Evolutionary conservation across 306 rosid genomes (phyloP).

Genomic region (Begonia loranthoides): DNA sequence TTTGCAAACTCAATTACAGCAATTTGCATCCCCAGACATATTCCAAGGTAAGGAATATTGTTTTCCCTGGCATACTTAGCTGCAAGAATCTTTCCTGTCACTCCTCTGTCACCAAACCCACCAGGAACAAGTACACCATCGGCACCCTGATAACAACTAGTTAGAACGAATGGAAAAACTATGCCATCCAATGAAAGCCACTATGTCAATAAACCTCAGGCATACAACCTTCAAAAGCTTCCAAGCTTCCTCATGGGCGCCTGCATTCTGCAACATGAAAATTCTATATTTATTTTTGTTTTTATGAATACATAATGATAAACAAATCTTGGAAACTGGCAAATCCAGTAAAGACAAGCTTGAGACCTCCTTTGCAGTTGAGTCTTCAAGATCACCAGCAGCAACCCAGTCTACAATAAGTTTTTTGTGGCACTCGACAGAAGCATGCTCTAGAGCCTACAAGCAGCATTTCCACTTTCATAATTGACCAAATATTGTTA

Average conservation of each 20-base stretch:
- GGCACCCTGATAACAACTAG: conserved; percentile 58
- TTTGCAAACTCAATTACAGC: conserved; percentile 86
- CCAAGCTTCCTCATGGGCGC: conserved; percentile 37
- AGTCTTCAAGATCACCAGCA: conserved; percentile 30
- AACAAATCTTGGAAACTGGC: too few relatives aligned
- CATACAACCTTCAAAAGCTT: conserved; percentile 30
- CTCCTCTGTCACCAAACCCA: conserved; percentile 93
- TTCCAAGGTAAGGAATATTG: conserved; percentile 72
- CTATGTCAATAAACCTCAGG: background rate
- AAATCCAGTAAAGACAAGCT: background rate
- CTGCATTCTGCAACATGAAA: conserved; percentile 25
- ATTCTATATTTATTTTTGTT: background rate
- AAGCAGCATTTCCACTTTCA: conserved; percentile 4
- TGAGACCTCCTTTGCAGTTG: conserved; percentile 28
- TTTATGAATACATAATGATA: too few relatives aligned
- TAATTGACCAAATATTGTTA: background rate
- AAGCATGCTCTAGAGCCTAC: conserved; percentile 41
- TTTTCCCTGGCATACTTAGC: conserved; percentile 78
- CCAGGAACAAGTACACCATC: conserved; percentile 89
- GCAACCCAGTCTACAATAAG: conserved; percentile 33
- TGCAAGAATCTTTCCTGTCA: conserved; percentile 86
- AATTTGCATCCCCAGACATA: conserved; percentile 88
- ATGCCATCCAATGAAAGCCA: background rate
- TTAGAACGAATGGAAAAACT: conserved; percentile 7
- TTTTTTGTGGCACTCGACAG: conserved; percentile 25